phyloP scores from a whole-genome alignment of 192 early-diverging fungal species.

The Mortierella antarctica region DNA sequence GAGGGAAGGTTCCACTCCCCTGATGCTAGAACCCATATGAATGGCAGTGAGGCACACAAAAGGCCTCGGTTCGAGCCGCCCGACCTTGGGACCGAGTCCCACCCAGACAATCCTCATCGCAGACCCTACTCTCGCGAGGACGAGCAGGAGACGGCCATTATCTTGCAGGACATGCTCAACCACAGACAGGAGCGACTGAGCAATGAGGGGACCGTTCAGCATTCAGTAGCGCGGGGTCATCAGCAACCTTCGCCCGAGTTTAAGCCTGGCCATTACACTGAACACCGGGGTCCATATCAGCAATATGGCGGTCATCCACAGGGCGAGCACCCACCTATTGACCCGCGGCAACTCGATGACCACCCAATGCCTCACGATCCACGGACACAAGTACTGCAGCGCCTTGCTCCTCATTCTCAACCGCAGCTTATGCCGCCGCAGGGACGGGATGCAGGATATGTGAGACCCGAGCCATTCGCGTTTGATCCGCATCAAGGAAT shows the following conservation, averaged over 20 bases:
- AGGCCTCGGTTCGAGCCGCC: constrained; percentile 9
- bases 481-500: constrained; percentile 7
- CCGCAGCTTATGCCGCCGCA: background rate
- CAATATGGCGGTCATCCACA: background rate
- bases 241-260: background rate
- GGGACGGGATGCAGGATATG: background rate
- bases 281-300: constrained; percentile 6
- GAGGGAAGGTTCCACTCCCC: constrained; percentile 29
- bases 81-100: constrained; percentile 1
- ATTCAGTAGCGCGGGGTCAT: constrained; percentile 4
- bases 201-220: background rate
- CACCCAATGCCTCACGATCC: background rate
- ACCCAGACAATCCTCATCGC: constrained; percentile 4
- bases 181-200: constrained; percentile 13
- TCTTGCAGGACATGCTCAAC: constrained; percentile 38
- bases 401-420: background rate
- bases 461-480: background rate
- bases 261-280: background rate
- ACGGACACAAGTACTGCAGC: background rate
- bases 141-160: constrained; percentile 25
- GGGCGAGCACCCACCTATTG: constrained; percentile 1
- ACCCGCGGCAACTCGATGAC: constrained; percentile 5
- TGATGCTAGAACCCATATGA: background rate
- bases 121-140: background rate
- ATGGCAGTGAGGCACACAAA: constrained; percentile 8